Evolutionary conservation across 2,329 filamentous ascomycete genomes (phyloP), one percentile per base, ranked within the genome.

Genomic region (Alternaria sp.): DNA sequence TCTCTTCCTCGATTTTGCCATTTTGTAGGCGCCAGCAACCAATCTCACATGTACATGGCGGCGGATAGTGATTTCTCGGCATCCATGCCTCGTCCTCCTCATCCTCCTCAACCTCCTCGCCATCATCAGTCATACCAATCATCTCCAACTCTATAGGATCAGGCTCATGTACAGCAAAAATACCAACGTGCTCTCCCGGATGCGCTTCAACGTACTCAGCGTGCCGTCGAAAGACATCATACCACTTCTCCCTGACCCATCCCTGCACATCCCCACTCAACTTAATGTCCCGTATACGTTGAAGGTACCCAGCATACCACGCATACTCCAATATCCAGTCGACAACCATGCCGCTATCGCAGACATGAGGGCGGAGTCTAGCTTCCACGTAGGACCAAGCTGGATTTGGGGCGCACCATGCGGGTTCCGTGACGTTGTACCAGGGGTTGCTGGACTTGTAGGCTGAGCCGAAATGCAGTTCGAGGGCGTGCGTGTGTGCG

Each of bases 191-290:
- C 42, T 14, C 9, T 8, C 14, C 42, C 2, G n/a, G 39, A 30
- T 20, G 24, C 18, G 4, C 14, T 1, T 32, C n/a, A 7, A 30
- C 14, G 8, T 43, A 41, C 9, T 7, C 4, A 3, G 26, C 41
- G 12, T 59, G 49, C 1, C 26, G 16, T 6, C 12, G 34, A 43
- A 68, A 65, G 7, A 66, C 55, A 1, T 20, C 26, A 4, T 43
- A 11, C 68, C 65, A 71, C 41, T 71, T 71, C 32, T 59, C 47
- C 9, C 14, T 46, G 2, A 70, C 68, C 68, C 65, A 71, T 0
- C 1, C 22, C 24, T 71, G 67, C 1, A 71, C 36, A 16, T 54
- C 61, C 1, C 65, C 67, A 3, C 54, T 38, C 1, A 71, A 4
- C 1, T 20, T 24, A 5, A 54, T 38, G 5, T 7, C 26, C 5